Evolutionary conservation across 805 yeast genomes (phyloP).

Genomic region (Ogataea degrootiae): DNA sequence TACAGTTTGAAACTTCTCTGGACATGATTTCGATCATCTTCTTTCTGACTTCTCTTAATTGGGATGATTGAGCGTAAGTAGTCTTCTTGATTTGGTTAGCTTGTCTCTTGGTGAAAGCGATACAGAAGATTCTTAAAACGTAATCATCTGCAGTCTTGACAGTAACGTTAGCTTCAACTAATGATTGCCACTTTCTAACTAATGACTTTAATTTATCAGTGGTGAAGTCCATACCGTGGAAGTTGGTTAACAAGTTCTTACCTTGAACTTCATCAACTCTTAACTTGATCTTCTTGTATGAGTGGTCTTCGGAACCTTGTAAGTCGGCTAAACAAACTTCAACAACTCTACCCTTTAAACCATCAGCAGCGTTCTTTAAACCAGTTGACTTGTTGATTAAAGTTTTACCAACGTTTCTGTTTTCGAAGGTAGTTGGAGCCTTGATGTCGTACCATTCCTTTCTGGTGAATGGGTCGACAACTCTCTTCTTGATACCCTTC

Average conservation of each 20-base stretch:
- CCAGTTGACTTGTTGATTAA: conserved; percentile 98
- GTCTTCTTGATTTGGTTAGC: conserved; percentile 97
- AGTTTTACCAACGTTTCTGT: conserved; percentile 98
- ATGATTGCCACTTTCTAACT: conserved; percentile 98
- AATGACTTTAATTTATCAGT: conserved; percentile 95
- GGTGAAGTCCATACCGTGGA: conserved; percentile 99
- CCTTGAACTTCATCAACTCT: conserved; percentile 99
- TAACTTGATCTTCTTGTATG: conserved; percentile 94
- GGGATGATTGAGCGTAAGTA: conserved; percentile 95
- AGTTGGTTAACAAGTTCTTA: conserved; percentile 97
- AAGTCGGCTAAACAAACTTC: conserved; percentile 96
- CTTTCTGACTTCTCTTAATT: conserved; percentile 96
- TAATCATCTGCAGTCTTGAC: conserved; percentile 98
- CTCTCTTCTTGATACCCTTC: conserved; percentile 99
- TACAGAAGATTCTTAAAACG: conserved; percentile 92
- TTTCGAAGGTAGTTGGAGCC: conserved; percentile 98
- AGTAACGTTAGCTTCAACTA: conserved; percentile 96
- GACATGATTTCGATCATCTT: conserved; percentile 94
- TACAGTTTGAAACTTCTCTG: conserved; percentile 92
- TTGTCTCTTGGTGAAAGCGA: conserved; percentile 98
- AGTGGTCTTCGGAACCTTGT: conserved; percentile 98
- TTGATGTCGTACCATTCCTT: conserved; percentile 98
- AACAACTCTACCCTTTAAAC: conserved; percentile 95
- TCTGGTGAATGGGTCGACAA: conserved; percentile 98
- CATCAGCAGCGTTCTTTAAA: conserved; percentile 96